Base-by-base conservation (phyloP, 2,329 filamentous ascomycete species). In the Eurotiales sp. region DNA sequence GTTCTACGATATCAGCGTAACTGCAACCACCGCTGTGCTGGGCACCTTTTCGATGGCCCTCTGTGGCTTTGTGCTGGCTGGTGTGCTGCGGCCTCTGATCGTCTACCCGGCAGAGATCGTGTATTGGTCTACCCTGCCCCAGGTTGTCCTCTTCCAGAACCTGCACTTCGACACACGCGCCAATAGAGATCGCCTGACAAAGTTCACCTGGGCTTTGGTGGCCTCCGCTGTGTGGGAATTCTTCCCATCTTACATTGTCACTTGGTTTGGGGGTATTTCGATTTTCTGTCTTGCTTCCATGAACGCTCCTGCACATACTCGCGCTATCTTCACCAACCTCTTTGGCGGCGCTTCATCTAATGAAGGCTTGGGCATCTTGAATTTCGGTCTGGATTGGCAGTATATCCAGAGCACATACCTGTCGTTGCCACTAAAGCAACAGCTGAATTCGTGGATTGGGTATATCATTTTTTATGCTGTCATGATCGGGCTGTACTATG, bases 41-140 rank as follows among this genome's bases (percentile, higher is more conserved):
- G 55, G 58, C 6, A 63, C 59, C 10, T 63, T 64, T n/a, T 65
- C 63, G 0, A 61, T 61, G 4, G 59, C 61, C 0, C 58, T 67
- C 7, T 65, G 59, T 30, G 65, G 65, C 2, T 66, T 64, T 37
- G 62, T 63, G 3, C 37, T 67, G 8, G 63, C 61, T 1, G 64
- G 64, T 5, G 22, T 65, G 0, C 30, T 67, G 2, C 60, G 64
- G 0, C 61, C 65, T 0, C 32, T 68, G 4, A 65, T 67, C 15
- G 63, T 68, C 12, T 64, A 67, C 22, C 65, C 63, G 3, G 57
- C 60, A 8, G 64, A 68, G 43, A 67, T 67, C 62, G 64, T 68
- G 0, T 67, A 66, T 48, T 67, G 64, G 64, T 56, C 56, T 0
- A 64, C 62, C 0, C 43, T 70, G 8, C 66, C 67, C 2, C 61